Evolutionary conservation across 495 filamentous ascomycete species (phyloP).

Genomic region (Lasiosphaeris hirsuta): DNA sequence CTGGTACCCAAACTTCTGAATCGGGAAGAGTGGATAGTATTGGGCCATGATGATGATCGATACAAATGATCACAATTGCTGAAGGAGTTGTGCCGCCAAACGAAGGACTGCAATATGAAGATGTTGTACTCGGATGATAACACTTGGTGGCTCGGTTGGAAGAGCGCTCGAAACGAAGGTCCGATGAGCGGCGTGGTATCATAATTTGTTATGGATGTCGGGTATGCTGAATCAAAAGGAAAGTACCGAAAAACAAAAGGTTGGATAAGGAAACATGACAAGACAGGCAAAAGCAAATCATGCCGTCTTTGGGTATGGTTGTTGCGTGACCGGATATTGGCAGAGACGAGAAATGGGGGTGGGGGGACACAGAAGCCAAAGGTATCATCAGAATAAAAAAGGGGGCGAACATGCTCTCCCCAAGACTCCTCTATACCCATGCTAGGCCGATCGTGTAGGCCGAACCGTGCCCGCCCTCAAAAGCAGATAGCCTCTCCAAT

Average conservation of each 20-base stretch:
- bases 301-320: too few relatives aligned
- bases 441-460: conserved; percentile 18
- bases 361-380: conserved; percentile 5
- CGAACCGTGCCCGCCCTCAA: conserved; percentile 13
- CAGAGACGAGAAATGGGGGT: background rate
- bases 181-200: background rate
- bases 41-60: too few relatives aligned
- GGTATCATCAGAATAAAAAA: conserved; percentile 11
- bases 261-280: background rate
- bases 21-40: too few relatives aligned
- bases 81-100: too few relatives aligned
- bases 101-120: background rate
- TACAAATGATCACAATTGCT: too few relatives aligned
- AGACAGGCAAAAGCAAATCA: too few relatives aligned
- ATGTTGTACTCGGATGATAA: background rate
- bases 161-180: background rate
- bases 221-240: background rate
- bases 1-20: too few relatives aligned
- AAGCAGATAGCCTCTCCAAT: conserved; percentile 27
- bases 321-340: too few relatives aligned
- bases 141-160: background rate
- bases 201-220: background rate
- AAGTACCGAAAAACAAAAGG: background rate
- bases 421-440: conserved; percentile 33
- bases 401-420: background rate